Evolutionary conservation across 2,329 filamentous ascomycete species (phyloP).

Genomic region (Fusarium buharicum): DNA sequence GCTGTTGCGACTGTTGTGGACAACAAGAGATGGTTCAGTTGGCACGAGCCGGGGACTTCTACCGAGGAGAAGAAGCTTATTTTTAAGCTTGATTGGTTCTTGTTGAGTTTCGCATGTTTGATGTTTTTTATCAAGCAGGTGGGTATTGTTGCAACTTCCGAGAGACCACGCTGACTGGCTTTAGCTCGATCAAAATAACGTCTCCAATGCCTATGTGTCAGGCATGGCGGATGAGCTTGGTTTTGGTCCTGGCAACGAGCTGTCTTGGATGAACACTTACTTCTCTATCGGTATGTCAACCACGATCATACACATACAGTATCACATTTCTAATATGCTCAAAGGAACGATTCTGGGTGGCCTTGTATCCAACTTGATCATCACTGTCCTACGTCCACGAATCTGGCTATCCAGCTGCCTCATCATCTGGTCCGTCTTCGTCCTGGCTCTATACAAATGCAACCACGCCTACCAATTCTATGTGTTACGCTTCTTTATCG

Average conservation of each 20-base stretch:
- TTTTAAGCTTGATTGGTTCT: constrained; percentile 62
- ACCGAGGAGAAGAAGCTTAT: constrained; percentile 57
- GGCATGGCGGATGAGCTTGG: constrained; percentile 60
- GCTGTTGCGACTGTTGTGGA: not conserved
- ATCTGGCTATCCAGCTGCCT: constrained; percentile 55
- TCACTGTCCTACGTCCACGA: constrained; percentile 56
- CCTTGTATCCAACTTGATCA: constrained; percentile 56
- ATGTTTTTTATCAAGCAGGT: constrained; percentile 58
- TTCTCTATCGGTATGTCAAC: constrained; percentile 53
- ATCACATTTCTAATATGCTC: no score
- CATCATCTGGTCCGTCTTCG: constrained; percentile 53
- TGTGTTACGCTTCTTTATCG: constrained; percentile 64
- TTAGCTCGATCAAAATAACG: constrained; percentile 56
- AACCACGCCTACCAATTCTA: constrained; percentile 53
- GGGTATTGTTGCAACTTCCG: not conserved
- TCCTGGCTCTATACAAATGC: constrained; percentile 54
- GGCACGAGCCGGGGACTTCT: constrained; percentile 56
- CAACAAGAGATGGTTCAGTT: constrained; percentile 50
- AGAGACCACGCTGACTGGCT: constrained; percentile 1
- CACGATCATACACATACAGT: no score
- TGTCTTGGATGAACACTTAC: constrained; percentile 59
- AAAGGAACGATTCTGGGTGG: constrained; percentile 54
- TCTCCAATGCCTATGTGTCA: constrained; percentile 61
- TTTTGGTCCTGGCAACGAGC: constrained; percentile 54
- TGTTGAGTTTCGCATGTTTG: constrained; percentile 53